Evolutionary conservation across 2,329 filamentous ascomycete species (phyloP).

Genomic region (Trichoderma harzianum): DNA sequence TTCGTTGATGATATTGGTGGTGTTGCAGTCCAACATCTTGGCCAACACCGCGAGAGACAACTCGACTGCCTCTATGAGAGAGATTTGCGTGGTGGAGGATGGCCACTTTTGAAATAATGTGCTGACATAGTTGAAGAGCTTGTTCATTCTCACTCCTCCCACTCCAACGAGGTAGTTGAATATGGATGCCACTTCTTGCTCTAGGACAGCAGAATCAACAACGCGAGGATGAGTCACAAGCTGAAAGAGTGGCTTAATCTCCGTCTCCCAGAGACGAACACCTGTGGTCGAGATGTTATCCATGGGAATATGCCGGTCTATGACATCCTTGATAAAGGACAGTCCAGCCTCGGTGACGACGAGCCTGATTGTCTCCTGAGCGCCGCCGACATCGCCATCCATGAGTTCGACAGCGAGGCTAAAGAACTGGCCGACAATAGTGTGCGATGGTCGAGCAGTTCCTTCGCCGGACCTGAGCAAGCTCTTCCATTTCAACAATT

Average conservation of each 20-base stretch:
- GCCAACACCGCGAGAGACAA: conserved; percentile 32
- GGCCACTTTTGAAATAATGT: conserved; percentile 23
- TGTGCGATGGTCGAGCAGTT: not conserved
- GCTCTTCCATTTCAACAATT: conserved; percentile 22
- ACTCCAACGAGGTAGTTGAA: conserved; percentile 36
- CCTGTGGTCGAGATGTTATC: not conserved
- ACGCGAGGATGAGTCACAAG: conserved; percentile 35
- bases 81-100: conserved; percentile 2
- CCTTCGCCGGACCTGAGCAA: conserved; percentile 9
- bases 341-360: conserved; percentile 31
- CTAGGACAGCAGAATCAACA: conserved; percentile 37
- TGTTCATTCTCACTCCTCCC: conserved; percentile 30
- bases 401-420: conserved; percentile 23
- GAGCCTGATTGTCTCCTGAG: conserved; percentile 23
- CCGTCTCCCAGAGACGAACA: conserved; percentile 25
- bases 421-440: conserved; percentile 20
- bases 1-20: conserved; percentile 31
- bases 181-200: conserved; percentile 35
- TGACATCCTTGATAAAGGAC: conserved; percentile 25
- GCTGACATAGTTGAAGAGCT: conserved; percentile 32
- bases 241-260: conserved; percentile 34
- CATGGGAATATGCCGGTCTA: conserved; percentile 26
- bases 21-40: conserved; percentile 37
- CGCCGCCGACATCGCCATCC: conserved; percentile 22
- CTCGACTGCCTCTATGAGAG: conserved; percentile 26